phyloP scores from a whole-genome alignment of 345 rosid species.

The Carallia brachiata region DNA sequence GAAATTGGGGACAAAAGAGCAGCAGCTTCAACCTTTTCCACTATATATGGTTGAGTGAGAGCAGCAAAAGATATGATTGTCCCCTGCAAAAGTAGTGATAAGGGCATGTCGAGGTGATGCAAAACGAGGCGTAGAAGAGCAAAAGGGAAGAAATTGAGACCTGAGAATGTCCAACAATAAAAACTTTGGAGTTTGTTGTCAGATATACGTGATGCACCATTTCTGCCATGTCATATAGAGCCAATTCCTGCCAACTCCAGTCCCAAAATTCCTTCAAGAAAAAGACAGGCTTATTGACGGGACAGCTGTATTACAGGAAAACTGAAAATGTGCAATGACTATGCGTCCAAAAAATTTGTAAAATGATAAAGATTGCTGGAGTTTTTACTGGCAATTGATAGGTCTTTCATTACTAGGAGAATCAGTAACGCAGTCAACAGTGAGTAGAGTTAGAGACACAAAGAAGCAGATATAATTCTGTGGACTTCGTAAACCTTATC shows the following conservation, averaged over 20 bases:
- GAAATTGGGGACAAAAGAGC: slow-evolving; percentile 89
- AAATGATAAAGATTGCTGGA: not conserved
- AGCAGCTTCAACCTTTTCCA: slow-evolving; percentile 86
- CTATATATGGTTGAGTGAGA: slow-evolving; percentile 66
- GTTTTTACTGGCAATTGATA: not conserved
- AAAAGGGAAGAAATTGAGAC: slow-evolving; percentile 28
- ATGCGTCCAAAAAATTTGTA: no score
- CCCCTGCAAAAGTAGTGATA: slow-evolving; percentile 44
- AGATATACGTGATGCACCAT: slow-evolving; percentile 56
- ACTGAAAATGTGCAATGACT: not conserved
- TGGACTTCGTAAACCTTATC: slow-evolving; percentile 54
- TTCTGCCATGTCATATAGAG: slow-evolving; percentile 69
- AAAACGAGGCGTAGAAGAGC: not conserved
- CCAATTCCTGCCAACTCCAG: slow-evolving; percentile 98
- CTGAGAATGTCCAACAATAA: slow-evolving; percentile 96
- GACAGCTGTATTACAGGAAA: not conserved
- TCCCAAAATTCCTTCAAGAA: slow-evolving; percentile 85
- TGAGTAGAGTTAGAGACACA: no score
- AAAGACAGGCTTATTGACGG: not conserved
- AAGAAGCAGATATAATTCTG: not conserved
- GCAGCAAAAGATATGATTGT: slow-evolving; percentile 92
- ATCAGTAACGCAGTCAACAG: no score
- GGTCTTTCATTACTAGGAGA: not conserved
- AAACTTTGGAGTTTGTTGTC: slow-evolving; percentile 56
- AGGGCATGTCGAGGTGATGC: not conserved